Conservation (phyloP, 2,329 filamentous ascomycete genomes). For the Beauveria scarabaeidicola region DNA sequence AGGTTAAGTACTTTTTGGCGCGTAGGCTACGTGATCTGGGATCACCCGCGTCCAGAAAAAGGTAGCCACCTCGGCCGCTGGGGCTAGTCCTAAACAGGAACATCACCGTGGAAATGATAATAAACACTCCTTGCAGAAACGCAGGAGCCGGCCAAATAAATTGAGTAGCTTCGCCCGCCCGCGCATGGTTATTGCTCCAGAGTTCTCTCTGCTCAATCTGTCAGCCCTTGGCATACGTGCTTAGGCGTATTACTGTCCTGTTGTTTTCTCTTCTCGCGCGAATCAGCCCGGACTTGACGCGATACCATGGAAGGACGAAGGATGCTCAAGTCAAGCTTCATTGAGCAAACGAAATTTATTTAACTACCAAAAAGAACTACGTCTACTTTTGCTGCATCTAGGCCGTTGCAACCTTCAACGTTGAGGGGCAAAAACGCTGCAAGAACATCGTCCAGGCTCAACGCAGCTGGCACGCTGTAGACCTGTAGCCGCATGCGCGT, state of each 20-base stretch:
- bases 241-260: neutral
- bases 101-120: slow-evolving; percentile 21
- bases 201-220: neutral
- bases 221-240: neutral
- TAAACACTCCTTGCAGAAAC: slow-evolving; percentile 16
- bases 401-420: no score
- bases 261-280: neutral
- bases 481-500: no score
- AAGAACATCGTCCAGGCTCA: no score
- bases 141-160: slow-evolving; percentile 1
- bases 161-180: neutral
- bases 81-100: slow-evolving; percentile 26
- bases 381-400: no score
- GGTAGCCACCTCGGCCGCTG: slow-evolving; percentile 19
- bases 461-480: neutral
- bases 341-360: neutral
- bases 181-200: no score
- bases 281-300: neutral
- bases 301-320: neutral
- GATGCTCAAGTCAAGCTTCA: neutral
- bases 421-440: no score
- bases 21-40: slow-evolving; percentile 36
- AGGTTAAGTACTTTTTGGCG: slow-evolving; percentile 51
- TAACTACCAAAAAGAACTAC: no score
- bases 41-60: slow-evolving; percentile 32